These are phyloP conservation scores for Brettanomyces custersianus DNA, from an alignment of 805 yeast genomes.

Conservation along the genomic window DNA sequence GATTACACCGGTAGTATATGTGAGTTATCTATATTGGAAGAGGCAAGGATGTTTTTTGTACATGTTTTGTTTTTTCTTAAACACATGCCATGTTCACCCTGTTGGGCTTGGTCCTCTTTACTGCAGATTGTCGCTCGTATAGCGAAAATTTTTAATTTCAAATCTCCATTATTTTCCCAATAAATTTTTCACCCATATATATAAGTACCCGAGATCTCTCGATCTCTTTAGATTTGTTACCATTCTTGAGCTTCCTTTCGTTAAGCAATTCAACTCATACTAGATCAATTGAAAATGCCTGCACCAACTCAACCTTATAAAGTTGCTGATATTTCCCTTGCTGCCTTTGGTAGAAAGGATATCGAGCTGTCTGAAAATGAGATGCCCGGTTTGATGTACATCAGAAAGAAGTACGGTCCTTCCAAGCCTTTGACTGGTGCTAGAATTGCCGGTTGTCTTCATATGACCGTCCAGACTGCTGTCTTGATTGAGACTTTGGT, in stretches of 20 bases:
- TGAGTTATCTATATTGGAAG: too few species aligned
- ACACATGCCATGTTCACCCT: too few species aligned
- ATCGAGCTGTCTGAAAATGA: slow-evolving; percentile 98
- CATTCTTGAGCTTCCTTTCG: background rate
- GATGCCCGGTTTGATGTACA: slow-evolving; percentile 99
- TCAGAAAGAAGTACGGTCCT: slow-evolving; percentile 84
- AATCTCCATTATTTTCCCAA: too few species aligned
- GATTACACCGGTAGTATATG: background rate
- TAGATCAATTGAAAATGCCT: slow-evolving; percentile 16
- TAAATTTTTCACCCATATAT: too few species aligned
- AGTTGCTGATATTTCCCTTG: slow-evolving; percentile 95
- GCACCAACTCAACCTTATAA: slow-evolving; percentile 70
- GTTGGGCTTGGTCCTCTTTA: too few species aligned
- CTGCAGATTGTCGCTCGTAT: too few species aligned
- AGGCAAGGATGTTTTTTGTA: too few species aligned
- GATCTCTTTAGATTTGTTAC: background rate
- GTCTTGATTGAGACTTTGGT: slow-evolving; percentile 95
- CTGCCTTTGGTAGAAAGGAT: slow-evolving; percentile 99
- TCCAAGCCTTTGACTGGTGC: slow-evolving; percentile 97
- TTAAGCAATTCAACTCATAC: background rate
- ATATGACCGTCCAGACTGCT: slow-evolving; percentile 99
- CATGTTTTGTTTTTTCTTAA: too few species aligned
- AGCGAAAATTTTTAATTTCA: too few species aligned
- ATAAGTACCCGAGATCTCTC: background rate
- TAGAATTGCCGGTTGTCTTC: slow-evolving; percentile 97